Base-by-base conservation (phyloP, 495 filamentous ascomycete genomes). In the Talaromyces liani region DNA sequence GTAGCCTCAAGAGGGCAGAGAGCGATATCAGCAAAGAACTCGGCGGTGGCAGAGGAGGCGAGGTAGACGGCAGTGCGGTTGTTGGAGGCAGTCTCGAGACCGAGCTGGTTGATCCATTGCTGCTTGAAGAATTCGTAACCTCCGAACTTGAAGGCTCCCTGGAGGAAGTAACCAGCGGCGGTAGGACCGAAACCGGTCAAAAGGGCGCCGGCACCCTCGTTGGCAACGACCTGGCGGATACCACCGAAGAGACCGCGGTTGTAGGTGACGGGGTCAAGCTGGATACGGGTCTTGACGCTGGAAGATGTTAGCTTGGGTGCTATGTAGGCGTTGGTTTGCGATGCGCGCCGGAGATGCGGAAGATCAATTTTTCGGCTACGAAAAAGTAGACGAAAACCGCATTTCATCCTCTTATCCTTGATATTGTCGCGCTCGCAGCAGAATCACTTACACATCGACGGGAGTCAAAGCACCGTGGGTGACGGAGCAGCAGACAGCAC, bases 51-150 rank as follows among this genome's bases (percentile, higher is more conserved):
- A 65, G 91, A 84, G 27, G 91, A 94, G 70, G 87, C 91, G 62
- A 93, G 87, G 84, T 96, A 96, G 75, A 96, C 86, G 64, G 86
- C 88, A 45, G 91, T 96, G 65, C 91, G 87, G 85, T 95, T 92
- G 71, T 93, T 85, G 71, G 84, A 82, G 72, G 91, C 91, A 68
- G 80, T 88, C 78, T 95, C 91, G 68, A 85, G 80, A 67, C 91
- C 90, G 67, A 95, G 73, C 61, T 85, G 62, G 83, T 92, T 92
- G 85, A 96, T 93, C 66, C 78, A 82, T 78, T 94, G 91, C 80
- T 92, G 87, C 88, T 96, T 96, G 87, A 96, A 96, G 74, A 95
- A 86, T 79, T 96, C 91, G 73, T 96, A 96, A 71, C 91, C 91
- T 75, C 91, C 91, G 78, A 96, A 96, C 82, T 96, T 96, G 88